Percentiles rank a stretch among this genome's conserved stretches.
These are phyloP conservation scores for Ilyonectria mors-panacis DNA, from an alignment of 2,329 filamentous ascomycete species.

Conservation along the genomic window DNA sequence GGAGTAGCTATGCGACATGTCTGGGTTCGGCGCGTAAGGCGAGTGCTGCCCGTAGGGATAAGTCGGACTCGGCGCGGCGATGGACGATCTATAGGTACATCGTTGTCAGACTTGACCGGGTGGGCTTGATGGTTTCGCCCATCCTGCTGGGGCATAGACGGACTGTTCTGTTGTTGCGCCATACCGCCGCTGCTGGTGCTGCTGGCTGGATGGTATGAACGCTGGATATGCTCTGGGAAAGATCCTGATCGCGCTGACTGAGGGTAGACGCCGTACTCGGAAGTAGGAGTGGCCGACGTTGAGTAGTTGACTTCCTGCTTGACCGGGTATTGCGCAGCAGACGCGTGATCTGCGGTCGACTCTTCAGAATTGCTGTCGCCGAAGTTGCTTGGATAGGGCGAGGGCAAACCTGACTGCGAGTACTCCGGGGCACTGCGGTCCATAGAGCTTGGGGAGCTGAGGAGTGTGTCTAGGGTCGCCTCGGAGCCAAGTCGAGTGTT, in stretches of 20 bases:
- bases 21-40: slow-evolving; percentile 86
- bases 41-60: slow-evolving; percentile 89
- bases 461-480: slow-evolving; percentile 46
- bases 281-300: slow-evolving; percentile 85
- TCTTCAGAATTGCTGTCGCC: slow-evolving; percentile 86
- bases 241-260: slow-evolving; percentile 83
- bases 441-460: slow-evolving; percentile 60
- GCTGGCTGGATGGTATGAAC: slow-evolving; percentile 85
- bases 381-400: slow-evolving; percentile 77
- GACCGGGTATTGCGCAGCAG: slow-evolving; percentile 90
- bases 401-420: slow-evolving; percentile 90
- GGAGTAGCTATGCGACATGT: slow-evolving; percentile 86
- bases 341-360: slow-evolving; percentile 89
- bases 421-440: slow-evolving; percentile 80
- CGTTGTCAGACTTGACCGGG: slow-evolving; percentile 92
- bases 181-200: slow-evolving; percentile 86
- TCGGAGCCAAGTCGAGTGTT: slow-evolving; percentile 45
- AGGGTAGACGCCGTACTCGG: slow-evolving; percentile 88
- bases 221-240: slow-evolving; percentile 90
- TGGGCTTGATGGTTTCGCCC: slow-evolving; percentile 82
- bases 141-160: slow-evolving; percentile 92
- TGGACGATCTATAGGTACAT: slow-evolving; percentile 99
- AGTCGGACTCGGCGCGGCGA: slow-evolving; percentile 92
- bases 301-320: slow-evolving; percentile 87
- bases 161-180: slow-evolving; percentile 98